Evolutionary conservation across 1,139 yeast species (phyloP).

Genomic region (Debaryomyces psychrophilus): DNA sequence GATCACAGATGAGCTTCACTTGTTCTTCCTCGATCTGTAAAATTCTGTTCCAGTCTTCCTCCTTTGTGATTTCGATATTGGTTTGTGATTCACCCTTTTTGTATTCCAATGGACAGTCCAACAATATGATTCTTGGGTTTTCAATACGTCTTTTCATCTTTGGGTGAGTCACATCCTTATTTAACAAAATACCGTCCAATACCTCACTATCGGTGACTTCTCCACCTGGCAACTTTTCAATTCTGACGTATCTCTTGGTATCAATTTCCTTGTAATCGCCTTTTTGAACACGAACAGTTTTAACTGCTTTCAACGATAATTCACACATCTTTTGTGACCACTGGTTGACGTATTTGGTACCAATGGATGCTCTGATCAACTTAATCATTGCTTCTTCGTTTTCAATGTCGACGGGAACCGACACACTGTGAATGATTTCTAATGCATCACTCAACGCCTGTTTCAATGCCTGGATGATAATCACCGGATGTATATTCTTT

Average conservation of each 20-base stretch:
- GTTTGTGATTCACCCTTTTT: constrained; percentile 99
- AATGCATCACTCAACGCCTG: constrained; percentile 90
- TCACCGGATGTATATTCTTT: constrained; percentile 95
- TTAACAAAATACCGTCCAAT: constrained; percentile 87
- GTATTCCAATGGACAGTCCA: constrained; percentile 97
- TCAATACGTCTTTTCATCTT: constrained; percentile 90
- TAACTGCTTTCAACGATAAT: constrained; percentile 85
- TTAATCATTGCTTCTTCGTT: constrained; percentile 87
- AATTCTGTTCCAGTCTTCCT: constrained; percentile 94
- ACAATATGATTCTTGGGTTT: constrained; percentile 83
- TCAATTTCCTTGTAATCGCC: constrained; percentile 85
- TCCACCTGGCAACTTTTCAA: constrained; percentile 97
- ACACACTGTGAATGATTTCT: constrained; percentile 81
- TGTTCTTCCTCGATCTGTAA: constrained; percentile 98
- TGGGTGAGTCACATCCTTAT: constrained; percentile 97
- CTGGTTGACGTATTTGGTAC: constrained; percentile 89
- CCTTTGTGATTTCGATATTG: constrained; percentile 94
- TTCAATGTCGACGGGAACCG: constrained; percentile 79
- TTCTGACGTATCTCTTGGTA: constrained; percentile 86
- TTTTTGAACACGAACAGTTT: constrained; percentile 70
- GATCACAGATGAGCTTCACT: constrained; percentile 84
- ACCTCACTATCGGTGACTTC: constrained; percentile 89
- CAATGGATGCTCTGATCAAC: constrained; percentile 88
- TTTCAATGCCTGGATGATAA: constrained; percentile 91
- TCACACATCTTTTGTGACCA: constrained; percentile 95